phyloP scores from a whole-genome alignment of 164 flowering plant genomes.

The Chimonanthus praecox region DNA sequence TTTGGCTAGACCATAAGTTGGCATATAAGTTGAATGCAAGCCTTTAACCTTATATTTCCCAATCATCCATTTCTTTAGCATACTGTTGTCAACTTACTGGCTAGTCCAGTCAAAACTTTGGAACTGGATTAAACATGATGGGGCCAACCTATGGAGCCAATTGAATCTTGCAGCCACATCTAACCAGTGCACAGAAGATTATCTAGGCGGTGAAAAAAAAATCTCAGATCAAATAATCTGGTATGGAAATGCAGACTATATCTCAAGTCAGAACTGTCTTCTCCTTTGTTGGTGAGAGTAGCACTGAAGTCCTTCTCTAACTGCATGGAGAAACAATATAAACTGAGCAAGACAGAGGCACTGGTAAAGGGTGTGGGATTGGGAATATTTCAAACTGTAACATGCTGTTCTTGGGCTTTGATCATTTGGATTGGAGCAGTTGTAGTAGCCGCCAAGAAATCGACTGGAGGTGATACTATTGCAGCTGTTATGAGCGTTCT shows the following conservation, averaged over 20 bases:
- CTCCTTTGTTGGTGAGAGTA: slow-evolving; percentile 62
- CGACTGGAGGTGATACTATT: slow-evolving; percentile 51
- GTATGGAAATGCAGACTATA: slow-evolving; percentile 32
- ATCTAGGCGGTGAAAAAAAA: neutral
- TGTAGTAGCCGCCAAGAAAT: slow-evolving; percentile 31
- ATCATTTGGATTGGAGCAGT: slow-evolving; percentile 64
- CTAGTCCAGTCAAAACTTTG: neutral
- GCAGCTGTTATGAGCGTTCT: slow-evolving; percentile 75
- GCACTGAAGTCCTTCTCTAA: slow-evolving; percentile 45
- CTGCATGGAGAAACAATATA: slow-evolving; percentile 37
- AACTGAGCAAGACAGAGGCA: slow-evolving; percentile 48
- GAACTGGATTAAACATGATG: neutral
- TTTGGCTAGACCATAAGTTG: neutral
- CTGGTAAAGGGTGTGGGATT: slow-evolving; percentile 58
- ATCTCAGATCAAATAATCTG: neutral
- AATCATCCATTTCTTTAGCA: neutral
- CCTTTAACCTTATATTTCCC: neutral
- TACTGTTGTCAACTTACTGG: neutral
- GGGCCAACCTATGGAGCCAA: neutral
- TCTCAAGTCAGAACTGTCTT: slow-evolving; percentile 67
- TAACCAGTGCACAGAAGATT: neutral
- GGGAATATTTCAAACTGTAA: slow-evolving; percentile 58
- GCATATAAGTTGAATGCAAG: neutral
- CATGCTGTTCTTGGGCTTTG: slow-evolving; percentile 61
- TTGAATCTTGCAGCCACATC: neutral